phyloP scores from a whole-genome alignment of 2,329 filamentous ascomycete genomes.

The Epichloe gansuensis region DNA sequence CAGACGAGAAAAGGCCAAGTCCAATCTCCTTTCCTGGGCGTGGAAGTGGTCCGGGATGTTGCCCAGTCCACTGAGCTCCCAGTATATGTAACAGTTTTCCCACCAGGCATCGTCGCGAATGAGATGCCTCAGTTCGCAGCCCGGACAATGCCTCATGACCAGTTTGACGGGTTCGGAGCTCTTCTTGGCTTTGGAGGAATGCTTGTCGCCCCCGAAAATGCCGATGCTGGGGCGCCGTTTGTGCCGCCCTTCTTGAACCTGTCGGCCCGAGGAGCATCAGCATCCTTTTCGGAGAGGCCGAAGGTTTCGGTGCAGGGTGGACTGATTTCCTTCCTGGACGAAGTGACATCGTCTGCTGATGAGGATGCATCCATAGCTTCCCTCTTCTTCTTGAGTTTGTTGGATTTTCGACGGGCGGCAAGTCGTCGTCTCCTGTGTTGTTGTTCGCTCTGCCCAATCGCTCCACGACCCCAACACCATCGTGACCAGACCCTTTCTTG shows the following conservation, averaged over 20 bases:
- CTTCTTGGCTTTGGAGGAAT: background rate
- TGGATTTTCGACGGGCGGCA: background rate
- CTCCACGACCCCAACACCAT: background rate
- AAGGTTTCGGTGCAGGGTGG: background rate
- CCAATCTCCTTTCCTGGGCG: background rate
- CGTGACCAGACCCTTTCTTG: background rate
- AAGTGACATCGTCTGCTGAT: background rate
- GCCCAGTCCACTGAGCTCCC: slow-evolving; percentile 1
- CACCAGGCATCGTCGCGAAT: slow-evolving; percentile 9
- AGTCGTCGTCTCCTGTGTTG: background rate
- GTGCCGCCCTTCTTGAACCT: background rate
- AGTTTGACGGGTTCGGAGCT: background rate
- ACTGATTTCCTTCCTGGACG: background rate
- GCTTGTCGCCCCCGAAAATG: background rate
- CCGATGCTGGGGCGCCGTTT: background rate
- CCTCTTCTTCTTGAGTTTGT: background rate
- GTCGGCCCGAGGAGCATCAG: background rate
- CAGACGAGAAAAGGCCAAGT: slow-evolving; percentile 2
- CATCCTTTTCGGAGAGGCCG: background rate
- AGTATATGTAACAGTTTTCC: slow-evolving; percentile 8
- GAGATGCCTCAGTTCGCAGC: slow-evolving; percentile 5
- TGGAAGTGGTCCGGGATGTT: slow-evolving; percentile 2
- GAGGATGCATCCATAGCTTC: background rate
- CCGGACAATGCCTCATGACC: slow-evolving; percentile 3
- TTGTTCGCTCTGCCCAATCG: background rate